phyloP scores from a whole-genome alignment of 805 yeast genomes.

The Starmerella potacharoeniae region DNA sequence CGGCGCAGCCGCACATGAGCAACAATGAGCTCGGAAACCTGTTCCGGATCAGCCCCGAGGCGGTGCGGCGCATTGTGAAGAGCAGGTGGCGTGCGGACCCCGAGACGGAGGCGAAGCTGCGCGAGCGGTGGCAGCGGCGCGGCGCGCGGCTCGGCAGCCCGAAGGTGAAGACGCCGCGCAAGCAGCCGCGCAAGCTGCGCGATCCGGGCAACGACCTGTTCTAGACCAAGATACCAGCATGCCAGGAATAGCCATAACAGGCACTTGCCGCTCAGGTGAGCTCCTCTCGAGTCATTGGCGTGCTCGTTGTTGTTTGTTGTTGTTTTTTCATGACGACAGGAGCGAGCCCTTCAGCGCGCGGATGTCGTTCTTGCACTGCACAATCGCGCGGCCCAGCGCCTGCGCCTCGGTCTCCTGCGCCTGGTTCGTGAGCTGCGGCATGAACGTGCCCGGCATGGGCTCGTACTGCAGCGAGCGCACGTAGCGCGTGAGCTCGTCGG shows the following conservation, averaged over 20 bases:
- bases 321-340: background rate
- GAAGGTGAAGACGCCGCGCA: background rate
- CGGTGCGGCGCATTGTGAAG: slow-evolving; percentile 64
- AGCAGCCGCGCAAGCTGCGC: background rate
- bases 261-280: no score
- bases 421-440: background rate
- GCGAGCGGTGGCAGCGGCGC: slow-evolving; percentile 44
- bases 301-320: background rate
- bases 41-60: slow-evolving; percentile 69
- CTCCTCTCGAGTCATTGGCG: no score
- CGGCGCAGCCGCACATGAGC: slow-evolving; percentile 45
- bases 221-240: background rate
- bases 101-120: slow-evolving; percentile 38
- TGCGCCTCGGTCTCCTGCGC: background rate
- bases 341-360: slow-evolving; percentile 14
- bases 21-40: slow-evolving; percentile 48
- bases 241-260: no score
- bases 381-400: slow-evolving; percentile 3
- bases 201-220: slow-evolving; percentile 12
- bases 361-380: slow-evolving; percentile 13
- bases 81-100: slow-evolving; percentile 63
- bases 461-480: slow-evolving; percentile 11
- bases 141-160: slow-evolving; percentile 30
- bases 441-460: slow-evolving; percentile 5
- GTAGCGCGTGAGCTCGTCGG: slow-evolving; percentile 12